Evolutionary conservation across 768 basidiomycete genomes (phyloP).

Genomic region (Lentinula edodes): DNA sequence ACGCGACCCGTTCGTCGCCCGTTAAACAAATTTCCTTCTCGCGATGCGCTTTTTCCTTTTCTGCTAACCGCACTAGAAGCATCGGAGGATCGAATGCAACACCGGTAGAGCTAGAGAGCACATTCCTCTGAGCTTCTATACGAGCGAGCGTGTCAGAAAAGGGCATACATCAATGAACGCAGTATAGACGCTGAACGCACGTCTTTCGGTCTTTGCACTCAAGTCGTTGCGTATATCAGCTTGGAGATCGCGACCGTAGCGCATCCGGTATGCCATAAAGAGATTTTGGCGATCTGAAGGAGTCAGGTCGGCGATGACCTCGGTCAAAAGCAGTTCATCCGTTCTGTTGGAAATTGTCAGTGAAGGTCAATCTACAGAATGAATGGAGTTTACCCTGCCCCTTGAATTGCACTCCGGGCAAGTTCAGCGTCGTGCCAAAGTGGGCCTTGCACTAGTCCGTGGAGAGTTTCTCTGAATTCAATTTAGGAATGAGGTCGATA

Average conservation of each 20-base stretch:
- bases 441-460: neutral
- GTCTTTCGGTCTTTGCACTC: slow-evolving; percentile 9
- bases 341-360: neutral
- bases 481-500: no score
- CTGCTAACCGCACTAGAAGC: slow-evolving; percentile 44
- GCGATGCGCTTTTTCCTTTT: slow-evolving; percentile 30
- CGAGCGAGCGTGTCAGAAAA: slow-evolving; percentile 35
- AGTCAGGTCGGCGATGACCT: slow-evolving; percentile 10
- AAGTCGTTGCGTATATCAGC: slow-evolving; percentile 9
- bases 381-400: slow-evolving; percentile 5
- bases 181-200: neutral
- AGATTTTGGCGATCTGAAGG: slow-evolving; percentile 5
- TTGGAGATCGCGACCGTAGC: slow-evolving; percentile 8
- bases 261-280: neutral
- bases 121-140: slow-evolving; percentile 30
- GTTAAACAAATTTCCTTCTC: slow-evolving; percentile 21
- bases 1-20: slow-evolving; percentile 52
- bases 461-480: neutral
- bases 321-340: slow-evolving; percentile 6
- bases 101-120: slow-evolving; percentile 36
- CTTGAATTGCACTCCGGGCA: slow-evolving; percentile 3
- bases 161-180: slow-evolving; percentile 13
- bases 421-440: slow-evolving; percentile 8
- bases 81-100: slow-evolving; percentile 42
- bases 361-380: neutral